A percentile compares a stretch with the other conserved stretches of the same genome.
phyloP scores from a whole-genome alignment of 2,329 filamentous ascomycete species.

The Immersiporthe knoxdaviesiana region DNA sequence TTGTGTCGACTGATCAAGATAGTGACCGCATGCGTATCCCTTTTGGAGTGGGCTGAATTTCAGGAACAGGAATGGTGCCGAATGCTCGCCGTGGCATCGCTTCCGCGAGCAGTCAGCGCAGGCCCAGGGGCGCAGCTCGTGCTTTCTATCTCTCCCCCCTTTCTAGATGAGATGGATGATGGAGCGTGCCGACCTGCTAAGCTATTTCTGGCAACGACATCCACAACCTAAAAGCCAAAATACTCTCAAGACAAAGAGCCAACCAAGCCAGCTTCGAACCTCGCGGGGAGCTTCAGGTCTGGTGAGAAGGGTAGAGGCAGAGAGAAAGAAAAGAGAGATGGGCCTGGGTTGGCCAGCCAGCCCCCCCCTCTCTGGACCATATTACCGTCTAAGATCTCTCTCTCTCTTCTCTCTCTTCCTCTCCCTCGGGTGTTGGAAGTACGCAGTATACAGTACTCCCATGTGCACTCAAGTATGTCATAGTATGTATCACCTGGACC shows the following conservation, averaged over 20 bases:
- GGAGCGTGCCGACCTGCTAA: slow-evolving; percentile 18
- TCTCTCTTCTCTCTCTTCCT: too few species aligned
- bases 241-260: not conserved
- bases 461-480: too few species aligned
- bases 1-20: not conserved
- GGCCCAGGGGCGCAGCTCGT: not conserved
- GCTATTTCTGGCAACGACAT: slow-evolving; percentile 20
- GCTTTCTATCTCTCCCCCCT: not conserved
- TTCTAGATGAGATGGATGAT: not conserved
- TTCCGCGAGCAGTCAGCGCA: not conserved
- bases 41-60: slow-evolving; percentile 10
- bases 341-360: not conserved
- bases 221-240: not conserved
- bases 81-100: slow-evolving; percentile 14
- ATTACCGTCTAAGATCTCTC: not conserved
- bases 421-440: not conserved
- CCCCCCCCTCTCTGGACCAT: not conserved
- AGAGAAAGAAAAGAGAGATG: not conserved
- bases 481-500: not conserved
- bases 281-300: not conserved
- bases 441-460: not conserved
- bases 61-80: slow-evolving; percentile 29
- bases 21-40: slow-evolving; percentile 11
- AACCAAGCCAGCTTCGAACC: not conserved
- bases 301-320: not conserved